A percentile compares a stretch with the other conserved stretches of the same genome.
These are phyloP conservation scores for Syzygium jambos DNA, from an alignment of 345 rosid genomes.

Conservation along the genomic window DNA sequence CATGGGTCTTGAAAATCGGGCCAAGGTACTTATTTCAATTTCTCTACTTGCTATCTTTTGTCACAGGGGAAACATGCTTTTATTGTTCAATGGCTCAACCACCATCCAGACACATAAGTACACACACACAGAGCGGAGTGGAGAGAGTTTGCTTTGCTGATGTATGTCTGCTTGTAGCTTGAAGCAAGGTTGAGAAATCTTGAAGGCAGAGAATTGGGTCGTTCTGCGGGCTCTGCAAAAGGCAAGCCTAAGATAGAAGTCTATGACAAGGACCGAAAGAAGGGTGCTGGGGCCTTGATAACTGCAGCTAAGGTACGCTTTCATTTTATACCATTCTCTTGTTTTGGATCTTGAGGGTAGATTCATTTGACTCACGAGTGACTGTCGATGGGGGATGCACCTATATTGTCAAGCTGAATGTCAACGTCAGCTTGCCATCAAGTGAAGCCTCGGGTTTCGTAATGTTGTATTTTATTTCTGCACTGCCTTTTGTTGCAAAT, in stretches of 20 bases:
- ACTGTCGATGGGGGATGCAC: not conserved
- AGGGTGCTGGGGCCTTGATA: constrained; percentile 56
- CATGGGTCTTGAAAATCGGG: constrained; percentile 76
- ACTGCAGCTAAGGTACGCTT: constrained; percentile 75
- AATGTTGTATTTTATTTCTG: not conserved
- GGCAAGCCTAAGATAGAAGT: constrained; percentile 89
- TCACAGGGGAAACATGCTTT: not conserved
- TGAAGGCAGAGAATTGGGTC: constrained; percentile 69
- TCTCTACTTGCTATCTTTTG: not conserved
- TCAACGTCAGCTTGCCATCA: not conserved
- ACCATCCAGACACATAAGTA: not conserved
- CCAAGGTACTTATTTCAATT: constrained; percentile 33
- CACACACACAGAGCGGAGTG: not conserved
- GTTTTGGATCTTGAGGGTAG: not conserved
- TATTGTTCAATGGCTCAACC: not conserved
- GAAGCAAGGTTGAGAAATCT: constrained; percentile 75
- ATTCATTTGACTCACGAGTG: not conserved
- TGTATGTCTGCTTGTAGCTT: constrained; percentile 32
- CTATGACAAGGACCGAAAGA: constrained; percentile 76
- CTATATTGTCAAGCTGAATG: not conserved
- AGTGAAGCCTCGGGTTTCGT: not conserved
- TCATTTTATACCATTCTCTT: not conserved
- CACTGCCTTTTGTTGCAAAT: not conserved
- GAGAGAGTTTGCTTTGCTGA: not conserved
- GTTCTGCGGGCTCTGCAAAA: constrained; percentile 76